Evolutionary conservation across 345 rosid genomes (phyloP), one percentile per base, ranked within the genome.

Genomic region (Jatropha curcas): DNA sequence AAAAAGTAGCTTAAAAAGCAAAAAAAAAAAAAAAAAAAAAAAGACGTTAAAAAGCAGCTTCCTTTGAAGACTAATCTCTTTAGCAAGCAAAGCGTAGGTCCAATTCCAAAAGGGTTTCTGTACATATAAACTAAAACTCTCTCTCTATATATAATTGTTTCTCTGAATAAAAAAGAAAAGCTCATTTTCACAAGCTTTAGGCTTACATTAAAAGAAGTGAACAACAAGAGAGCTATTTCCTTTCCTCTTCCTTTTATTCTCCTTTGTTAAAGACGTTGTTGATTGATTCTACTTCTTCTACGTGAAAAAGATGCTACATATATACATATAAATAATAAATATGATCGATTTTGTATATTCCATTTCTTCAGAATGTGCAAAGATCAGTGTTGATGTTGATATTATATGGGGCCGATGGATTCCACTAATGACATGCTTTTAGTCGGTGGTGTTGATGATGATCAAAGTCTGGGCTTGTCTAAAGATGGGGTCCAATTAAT

Each of bases 151-250:
- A 41, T 39, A 39, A 41, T 8, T 41, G 45, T 41, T 41, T 41
- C 11, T 41, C 13, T 10, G 64, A 59, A 72, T 72, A 79, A 71
- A 55, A 82, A 81, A 80, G 73, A 46, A 81, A 82, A 83, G 84
- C 80, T 78, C 69, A 84, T 81, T 88, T 84, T 78, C 75, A 69
- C 64, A 43, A 77, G 64, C 88, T 86, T 86, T 84, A 80, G 76
- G 73, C 77, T 70, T 81, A 52, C 92, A 83, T 86, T 73, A 82
- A 86, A 86, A 88, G 89, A 69, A 78, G 85, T 77, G 89, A 81
- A 77, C 81, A 82, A 77, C 81, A 80, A 76, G 55, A 73, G 79
- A 75, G 68, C 70, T 82, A 87, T 83, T 81, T 84, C 83, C 67
- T 34, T 77, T 75, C 50, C 55, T 59, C 57, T 70, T 68, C 70